Conservation (phyloP, 2,329 filamentous ascomycete species). For the Dendryphion nanum region DNA sequence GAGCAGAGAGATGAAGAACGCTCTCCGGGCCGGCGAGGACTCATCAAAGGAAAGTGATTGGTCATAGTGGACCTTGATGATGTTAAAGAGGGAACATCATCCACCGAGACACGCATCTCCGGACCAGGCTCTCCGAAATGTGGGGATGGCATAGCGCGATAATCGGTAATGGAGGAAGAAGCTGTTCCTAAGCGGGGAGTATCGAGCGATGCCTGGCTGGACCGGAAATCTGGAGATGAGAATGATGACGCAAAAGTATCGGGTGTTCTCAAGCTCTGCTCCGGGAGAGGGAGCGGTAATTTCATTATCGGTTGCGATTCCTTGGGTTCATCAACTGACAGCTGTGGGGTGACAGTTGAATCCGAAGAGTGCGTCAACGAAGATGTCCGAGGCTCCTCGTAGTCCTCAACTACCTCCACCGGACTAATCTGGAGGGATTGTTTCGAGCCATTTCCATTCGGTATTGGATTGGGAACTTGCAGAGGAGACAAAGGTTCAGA, state of each 20-base stretch:
- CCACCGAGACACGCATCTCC: constrained; percentile 67
- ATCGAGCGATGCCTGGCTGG: constrained; percentile 65
- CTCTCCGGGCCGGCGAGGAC: constrained; percentile 44
- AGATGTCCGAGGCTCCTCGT: constrained; percentile 49
- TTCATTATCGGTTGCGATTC: constrained; percentile 37
- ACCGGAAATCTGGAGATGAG: constrained; percentile 64
- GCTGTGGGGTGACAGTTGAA: constrained; percentile 44
- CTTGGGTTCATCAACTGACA: constrained; percentile 30
- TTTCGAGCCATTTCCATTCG: constrained; percentile 8
- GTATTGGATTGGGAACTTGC: constrained; percentile 12
- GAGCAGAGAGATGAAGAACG: constrained; percentile 43
- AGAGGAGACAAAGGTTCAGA: constrained; percentile 27
- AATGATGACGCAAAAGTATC: constrained; percentile 59
- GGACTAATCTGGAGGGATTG: constrained; percentile 27
- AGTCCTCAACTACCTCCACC: constrained; percentile 46
- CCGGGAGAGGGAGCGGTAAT: constrained; percentile 37
- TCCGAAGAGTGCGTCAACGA: constrained; percentile 52
- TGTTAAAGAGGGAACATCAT: constrained; percentile 72
- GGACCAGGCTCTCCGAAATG: constrained; percentile 73
- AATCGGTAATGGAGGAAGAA: constrained; percentile 70
- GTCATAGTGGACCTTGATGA: constrained; percentile 77
- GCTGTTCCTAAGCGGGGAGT: constrained; percentile 72
- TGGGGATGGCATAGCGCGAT: constrained; percentile 68
- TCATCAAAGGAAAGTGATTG: constrained; percentile 42
- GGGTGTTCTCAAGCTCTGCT: constrained; percentile 61